Percentiles rank a stretch among this genome's conserved stretches.
phyloP scores from a whole-genome alignment of 225 moss, liverwort and hornwort species.

The Pseudisothecium myosuroides region DNA sequence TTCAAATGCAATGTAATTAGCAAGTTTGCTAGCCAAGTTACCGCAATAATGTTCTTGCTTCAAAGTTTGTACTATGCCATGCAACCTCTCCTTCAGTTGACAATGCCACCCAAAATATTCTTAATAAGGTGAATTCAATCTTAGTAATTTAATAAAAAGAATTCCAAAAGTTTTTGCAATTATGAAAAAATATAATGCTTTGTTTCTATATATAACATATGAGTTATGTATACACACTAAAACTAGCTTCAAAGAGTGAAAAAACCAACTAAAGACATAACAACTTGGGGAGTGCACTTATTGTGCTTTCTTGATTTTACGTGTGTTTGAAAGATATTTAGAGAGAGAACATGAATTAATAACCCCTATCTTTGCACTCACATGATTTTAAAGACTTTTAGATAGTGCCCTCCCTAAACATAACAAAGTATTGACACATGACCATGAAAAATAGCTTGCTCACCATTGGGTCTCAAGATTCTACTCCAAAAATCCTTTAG shows the following conservation, averaged over 20 bases:
- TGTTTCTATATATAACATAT: not conserved
- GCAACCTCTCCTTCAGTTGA: not conserved
- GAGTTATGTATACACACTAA: not conserved
- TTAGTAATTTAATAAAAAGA: not conserved
- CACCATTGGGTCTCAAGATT: not conserved
- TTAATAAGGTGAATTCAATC: not conserved
- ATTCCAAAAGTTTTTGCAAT: not conserved
- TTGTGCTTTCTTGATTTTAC: fast-evolving
- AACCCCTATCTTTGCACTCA: not conserved
- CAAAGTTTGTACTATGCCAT: not conserved
- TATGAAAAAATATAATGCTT: not conserved
- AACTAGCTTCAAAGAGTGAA: not conserved
- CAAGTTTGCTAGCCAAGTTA: not conserved
- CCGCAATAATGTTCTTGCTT: not conserved
- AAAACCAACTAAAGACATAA: not conserved
- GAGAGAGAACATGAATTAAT: too few species aligned
- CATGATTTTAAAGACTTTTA: not conserved
- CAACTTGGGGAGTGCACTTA: not conserved
- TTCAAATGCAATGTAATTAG: not conserved
- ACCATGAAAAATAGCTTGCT: not conserved
- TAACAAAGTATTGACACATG: not conserved
- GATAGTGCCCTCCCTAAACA: fast-evolving
- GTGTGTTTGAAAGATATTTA: not conserved
- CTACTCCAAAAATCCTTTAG: not conserved
- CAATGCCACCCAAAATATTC: not conserved